Evolutionary conservation across 345 rosid species (phyloP).

Genomic region (Murraya paniculata): DNA sequence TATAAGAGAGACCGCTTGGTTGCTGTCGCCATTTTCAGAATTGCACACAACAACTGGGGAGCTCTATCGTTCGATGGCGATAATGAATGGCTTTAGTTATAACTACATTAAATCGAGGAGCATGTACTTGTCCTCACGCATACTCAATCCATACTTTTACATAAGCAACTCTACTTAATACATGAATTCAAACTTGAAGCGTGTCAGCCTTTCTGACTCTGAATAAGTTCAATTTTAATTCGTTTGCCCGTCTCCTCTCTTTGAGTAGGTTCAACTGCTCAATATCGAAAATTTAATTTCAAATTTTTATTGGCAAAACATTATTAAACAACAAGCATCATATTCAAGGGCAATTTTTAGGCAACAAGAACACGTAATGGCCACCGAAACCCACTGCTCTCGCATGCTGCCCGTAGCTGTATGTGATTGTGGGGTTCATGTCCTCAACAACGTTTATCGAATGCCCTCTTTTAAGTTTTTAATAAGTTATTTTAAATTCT

Average conservation of each 20-base stretch:
- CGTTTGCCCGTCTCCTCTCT: background rate
- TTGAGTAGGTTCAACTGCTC: conserved; percentile 10
- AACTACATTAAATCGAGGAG: background rate
- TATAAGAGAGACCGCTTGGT: conserved; percentile 28
- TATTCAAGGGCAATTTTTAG: background rate
- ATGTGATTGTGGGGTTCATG: conserved; percentile 33
- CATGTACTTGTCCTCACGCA: background rate
- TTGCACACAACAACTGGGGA: background rate
- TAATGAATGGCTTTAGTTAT: background rate
- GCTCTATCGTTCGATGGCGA: background rate
- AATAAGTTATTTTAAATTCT: background rate
- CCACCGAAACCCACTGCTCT: conserved; percentile 23
- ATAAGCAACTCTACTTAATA: background rate
- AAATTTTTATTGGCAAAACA: background rate
- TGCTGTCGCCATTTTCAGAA: conserved; percentile 19
- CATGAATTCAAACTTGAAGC: conserved; percentile 11
- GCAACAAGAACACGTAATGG: conserved; percentile 17
- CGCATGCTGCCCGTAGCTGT: background rate
- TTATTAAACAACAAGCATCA: background rate
- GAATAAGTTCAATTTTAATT: background rate
- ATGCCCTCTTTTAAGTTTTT: too few relatives aligned
- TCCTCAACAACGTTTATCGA: conserved; percentile 1
- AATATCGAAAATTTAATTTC: background rate
- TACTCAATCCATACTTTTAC: background rate
- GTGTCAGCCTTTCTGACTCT: conserved; percentile 15